Evolutionary conservation across 108 stramenopile genomes (phyloP).

Genomic region (Fragilaria radians): DNA sequence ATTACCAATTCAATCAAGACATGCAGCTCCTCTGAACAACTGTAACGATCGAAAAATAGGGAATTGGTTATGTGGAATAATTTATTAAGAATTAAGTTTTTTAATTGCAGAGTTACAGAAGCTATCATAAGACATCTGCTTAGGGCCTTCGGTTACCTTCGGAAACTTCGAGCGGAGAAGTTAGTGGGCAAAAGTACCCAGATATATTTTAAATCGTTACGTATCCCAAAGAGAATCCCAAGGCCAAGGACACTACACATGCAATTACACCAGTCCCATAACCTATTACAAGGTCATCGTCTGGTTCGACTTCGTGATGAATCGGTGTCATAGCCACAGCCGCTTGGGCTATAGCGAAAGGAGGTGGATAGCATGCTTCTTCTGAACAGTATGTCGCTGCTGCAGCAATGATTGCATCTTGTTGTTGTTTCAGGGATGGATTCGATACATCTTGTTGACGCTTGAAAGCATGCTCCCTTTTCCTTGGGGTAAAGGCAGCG

Average conservation of each 20-base stretch:
- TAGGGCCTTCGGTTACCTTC: not conserved
- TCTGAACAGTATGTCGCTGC: not conserved
- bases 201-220: constrained; percentile 33
- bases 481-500: constrained; percentile 6
- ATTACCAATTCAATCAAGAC: too few relatives aligned
- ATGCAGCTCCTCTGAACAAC: too few relatives aligned
- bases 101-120: constrained; percentile 2
- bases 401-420: not conserved
- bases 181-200: not conserved
- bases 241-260: constrained; percentile 72
- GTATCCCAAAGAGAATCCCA: constrained; percentile 83
- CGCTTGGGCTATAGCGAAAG: constrained; percentile 17
- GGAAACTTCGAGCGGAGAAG: not conserved
- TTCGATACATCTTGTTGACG: not conserved
- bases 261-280: constrained; percentile 73
- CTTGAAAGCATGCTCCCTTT: not conserved
- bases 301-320: constrained; percentile 40
- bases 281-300: constrained; percentile 56
- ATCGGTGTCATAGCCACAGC: constrained; percentile 52
- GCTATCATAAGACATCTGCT: not conserved
- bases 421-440: constrained; percentile 4
- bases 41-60: too few relatives aligned
- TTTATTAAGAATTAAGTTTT: not conserved
- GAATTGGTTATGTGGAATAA: too few relatives aligned
- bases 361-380: not conserved